phyloP scores from a whole-genome alignment of 78 protist species.

The Speleostelium caveatum region DNA sequence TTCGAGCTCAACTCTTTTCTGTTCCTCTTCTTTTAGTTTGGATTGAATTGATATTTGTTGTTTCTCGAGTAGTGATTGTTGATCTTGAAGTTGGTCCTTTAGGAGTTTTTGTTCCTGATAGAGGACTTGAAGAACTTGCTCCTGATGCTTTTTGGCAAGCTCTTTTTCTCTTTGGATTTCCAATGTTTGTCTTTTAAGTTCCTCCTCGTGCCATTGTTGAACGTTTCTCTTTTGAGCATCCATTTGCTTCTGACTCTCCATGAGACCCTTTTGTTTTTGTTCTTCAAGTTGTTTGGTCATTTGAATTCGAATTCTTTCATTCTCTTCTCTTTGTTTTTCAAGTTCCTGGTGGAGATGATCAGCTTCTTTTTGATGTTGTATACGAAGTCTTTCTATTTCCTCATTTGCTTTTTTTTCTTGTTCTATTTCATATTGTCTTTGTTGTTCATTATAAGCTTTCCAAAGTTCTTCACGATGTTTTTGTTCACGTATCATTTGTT shows the following conservation, averaged over 20 bases:
- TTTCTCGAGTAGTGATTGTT: neutral
- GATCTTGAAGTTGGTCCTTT: conserved; percentile 22
- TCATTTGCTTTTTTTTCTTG: conserved; percentile 28
- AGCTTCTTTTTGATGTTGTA: conserved; percentile 40
- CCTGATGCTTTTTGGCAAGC: conserved; percentile 45
- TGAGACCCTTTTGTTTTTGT: neutral
- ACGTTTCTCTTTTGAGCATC: conserved; percentile 16
- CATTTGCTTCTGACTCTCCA: neutral
- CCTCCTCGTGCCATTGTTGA: conserved; percentile 53
- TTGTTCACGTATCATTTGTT: conserved; percentile 23
- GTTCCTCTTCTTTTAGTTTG: conserved; percentile 40
- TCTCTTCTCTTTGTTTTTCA: conserved; percentile 38
- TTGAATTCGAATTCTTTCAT: conserved; percentile 10
- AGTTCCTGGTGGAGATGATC: conserved; percentile 14
- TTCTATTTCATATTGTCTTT: conserved; percentile 10
- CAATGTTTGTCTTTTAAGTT: conserved; percentile 54
- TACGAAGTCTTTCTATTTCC: conserved; percentile 43
- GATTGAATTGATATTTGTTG: conserved; percentile 21
- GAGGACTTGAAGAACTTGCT: conserved; percentile 2
- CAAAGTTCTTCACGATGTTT: conserved; percentile 37
- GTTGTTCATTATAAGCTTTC: conserved; percentile 56
- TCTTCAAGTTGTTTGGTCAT: neutral
- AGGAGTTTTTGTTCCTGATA: conserved; percentile 27
- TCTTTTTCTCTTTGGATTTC: conserved; percentile 60
- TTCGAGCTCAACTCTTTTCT: neutral